These are phyloP conservation scores for Fusarium pseudograminearum DNA, from an alignment of 2,329 filamentous ascomycete species.

Conservation along the genomic window DNA sequence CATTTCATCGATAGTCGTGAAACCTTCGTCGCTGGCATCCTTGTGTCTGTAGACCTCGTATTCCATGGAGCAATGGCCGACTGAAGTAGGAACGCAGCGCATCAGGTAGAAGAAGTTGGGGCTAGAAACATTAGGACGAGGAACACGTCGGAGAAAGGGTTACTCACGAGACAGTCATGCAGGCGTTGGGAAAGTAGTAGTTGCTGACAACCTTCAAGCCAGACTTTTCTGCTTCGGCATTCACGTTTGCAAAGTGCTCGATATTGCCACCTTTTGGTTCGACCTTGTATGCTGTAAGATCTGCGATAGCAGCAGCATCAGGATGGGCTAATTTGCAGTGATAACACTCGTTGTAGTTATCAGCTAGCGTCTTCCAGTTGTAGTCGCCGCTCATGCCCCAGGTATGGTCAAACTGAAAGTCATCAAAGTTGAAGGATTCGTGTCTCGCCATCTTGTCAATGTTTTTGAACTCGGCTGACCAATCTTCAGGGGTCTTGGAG, in stretches of 20 bases:
- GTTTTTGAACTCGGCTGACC: constrained; percentile 57
- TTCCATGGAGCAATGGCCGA: neutral
- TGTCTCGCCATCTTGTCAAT: constrained; percentile 57
- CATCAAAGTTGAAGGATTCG: constrained; percentile 58
- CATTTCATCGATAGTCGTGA: neutral
- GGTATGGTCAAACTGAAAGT: constrained; percentile 67
- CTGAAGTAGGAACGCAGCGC: constrained; percentile 3
- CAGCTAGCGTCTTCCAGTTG: constrained; percentile 69
- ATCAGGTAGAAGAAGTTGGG: constrained; percentile 27
- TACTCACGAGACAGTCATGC: constrained; percentile 37
- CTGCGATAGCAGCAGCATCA: neutral
- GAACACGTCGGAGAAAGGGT: fast-evolving
- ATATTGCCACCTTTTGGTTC: constrained; percentile 29
- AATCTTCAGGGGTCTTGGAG: constrained; percentile 59
- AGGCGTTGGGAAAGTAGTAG: constrained; percentile 34
- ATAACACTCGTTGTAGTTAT: constrained; percentile 37
- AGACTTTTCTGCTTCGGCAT: constrained; percentile 5
- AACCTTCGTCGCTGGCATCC: constrained; percentile 10
- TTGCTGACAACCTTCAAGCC: constrained; percentile 32
- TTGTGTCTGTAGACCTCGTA: constrained; percentile 35
- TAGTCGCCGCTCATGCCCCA: constrained; percentile 67
- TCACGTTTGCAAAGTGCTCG: constrained; percentile 29
- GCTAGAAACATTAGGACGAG: constrained; percentile 58
- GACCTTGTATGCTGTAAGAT: constrained; percentile 17
- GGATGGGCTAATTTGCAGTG: constrained; percentile 32